These are phyloP conservation scores for Luzula sylvatica DNA, from an alignment of 176 grass and related monocot species.

Conservation along the genomic window DNA sequence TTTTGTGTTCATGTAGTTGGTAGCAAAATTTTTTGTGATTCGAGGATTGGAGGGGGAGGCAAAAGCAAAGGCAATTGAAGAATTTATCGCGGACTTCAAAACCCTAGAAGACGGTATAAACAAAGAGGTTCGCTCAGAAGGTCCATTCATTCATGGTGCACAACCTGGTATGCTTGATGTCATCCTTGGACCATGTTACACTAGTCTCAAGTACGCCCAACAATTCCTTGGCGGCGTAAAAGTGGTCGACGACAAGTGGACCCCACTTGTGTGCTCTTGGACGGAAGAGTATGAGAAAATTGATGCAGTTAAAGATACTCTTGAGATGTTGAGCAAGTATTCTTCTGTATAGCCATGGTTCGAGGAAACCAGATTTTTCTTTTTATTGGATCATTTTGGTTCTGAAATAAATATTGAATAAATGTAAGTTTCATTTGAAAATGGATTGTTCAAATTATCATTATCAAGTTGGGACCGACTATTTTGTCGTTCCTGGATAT, in stretches of 20 bases:
- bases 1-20: too few relatives aligned
- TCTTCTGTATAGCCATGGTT: neutral
- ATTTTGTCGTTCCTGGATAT: too few relatives aligned
- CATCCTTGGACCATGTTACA: neutral
- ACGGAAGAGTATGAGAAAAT: slow-evolving; percentile 19
- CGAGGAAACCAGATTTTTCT: too few relatives aligned
- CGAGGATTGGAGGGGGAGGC: slow-evolving; percentile 17
- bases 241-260: neutral
- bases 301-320: slow-evolving; percentile 7
- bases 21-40: too few relatives aligned
- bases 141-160: slow-evolving; percentile 1
- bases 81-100: neutral
- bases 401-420: too few relatives aligned
- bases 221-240: neutral
- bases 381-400: too few relatives aligned
- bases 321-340: neutral
- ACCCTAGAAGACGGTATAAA: slow-evolving; percentile 17
- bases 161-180: slow-evolving; percentile 13
- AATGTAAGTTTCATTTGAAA: too few relatives aligned
- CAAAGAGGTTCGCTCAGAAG: slow-evolving; percentile 13
- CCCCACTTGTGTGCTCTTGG: neutral
- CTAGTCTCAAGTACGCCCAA: neutral
- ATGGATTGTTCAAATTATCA: too few relatives aligned
- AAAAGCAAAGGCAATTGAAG: slow-evolving; percentile 12
- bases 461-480: too few relatives aligned